phyloP scores from a whole-genome alignment of 257 asterid genomes.

The Salvia hispanica region DNA sequence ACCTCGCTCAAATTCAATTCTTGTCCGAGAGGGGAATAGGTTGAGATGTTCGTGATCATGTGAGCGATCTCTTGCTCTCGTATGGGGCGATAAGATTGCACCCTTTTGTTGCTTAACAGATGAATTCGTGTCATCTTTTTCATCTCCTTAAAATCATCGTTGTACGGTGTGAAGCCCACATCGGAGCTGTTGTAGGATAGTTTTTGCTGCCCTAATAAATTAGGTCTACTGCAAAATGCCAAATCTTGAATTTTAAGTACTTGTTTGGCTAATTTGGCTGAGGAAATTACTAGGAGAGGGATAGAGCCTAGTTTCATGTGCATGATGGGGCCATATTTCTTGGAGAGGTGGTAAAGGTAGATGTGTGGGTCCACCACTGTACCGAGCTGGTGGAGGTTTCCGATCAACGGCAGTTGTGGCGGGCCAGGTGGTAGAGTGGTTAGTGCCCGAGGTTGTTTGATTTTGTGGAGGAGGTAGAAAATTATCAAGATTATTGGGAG shows the following conservation, averaged over 20 bases:
- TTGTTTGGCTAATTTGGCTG: conserved; percentile 1
- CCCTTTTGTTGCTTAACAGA: neutral
- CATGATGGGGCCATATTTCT: conserved; percentile 13
- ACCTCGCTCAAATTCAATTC: neutral
- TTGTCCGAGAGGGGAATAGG: neutral
- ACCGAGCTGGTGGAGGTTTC: conserved; percentile 31
- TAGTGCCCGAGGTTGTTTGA: neutral
- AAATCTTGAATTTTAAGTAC: conserved; percentile 26
- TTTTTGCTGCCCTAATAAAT: neutral
- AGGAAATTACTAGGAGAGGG: neutral
- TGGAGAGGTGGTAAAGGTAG: conserved; percentile 17
- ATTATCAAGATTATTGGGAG: neutral
- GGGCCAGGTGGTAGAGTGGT: conserved; percentile 25
- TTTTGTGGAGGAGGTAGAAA: neutral
- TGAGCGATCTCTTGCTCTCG: conserved; percentile 28
- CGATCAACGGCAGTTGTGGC: conserved; percentile 27
- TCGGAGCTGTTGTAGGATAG: neutral
- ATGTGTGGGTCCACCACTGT: neutral
- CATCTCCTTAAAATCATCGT: neutral
- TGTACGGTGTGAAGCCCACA: neutral
- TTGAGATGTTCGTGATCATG: conserved; percentile 3
- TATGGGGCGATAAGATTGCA: neutral
- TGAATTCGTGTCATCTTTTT: neutral
- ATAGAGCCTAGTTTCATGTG: conserved; percentile 4
- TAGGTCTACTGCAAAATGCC: conserved; percentile 16